Evolutionary conservation across 257 asterid genomes (phyloP), one percentile per base, ranked within the genome.

Genomic region (Euphrasia confusa): DNA sequence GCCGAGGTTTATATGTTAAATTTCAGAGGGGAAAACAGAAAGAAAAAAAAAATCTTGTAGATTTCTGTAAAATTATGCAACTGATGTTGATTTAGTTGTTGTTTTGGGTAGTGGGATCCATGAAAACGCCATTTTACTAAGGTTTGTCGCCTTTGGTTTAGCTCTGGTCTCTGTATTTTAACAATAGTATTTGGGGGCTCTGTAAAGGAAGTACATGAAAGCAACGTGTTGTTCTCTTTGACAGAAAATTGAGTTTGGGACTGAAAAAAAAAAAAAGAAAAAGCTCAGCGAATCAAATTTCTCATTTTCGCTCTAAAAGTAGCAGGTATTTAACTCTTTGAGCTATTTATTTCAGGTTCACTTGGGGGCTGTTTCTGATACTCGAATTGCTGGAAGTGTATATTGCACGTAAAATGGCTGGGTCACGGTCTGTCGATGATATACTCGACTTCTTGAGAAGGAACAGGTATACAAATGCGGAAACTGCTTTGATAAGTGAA

Each of bases 401-500:
- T 48, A 63, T 64, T 53, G 58, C 62, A 13, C 64, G 7, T 28
- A 68, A 69, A 70, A 89, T 92, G 97, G 95, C 85, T 54, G 94
- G 79, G 73, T 74, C 95, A 42, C 63, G 77, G 72, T 77, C 83
- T 17, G 84, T 84, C 58, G 95, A 92, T 75, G 81, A 69, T 54
- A 81, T 92, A 61, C 68, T 92, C 69, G 97, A 86, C 14, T 84
- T 74, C 71, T 64, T 92, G 73, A 79, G 78, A 70, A 78, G 71
- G 78, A 92, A 92, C 76, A 88, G 89, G 54, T 89, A 81, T 66
- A 70, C 80, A 10, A 81, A 83, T 77, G 95, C 98, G 0, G 98
- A 88, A 72, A 95, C 95, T 21, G 96, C 98, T 50, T 75, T 91
- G 70, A 80, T 82, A 33, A 75, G 79, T 64, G 98, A 91, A 76